Percentiles rank a stretch among this genome's conserved stretches.
These are phyloP conservation scores for Cyclotella atomus DNA, from an alignment of 108 stramenopile species.

Conservation along the genomic window DNA sequence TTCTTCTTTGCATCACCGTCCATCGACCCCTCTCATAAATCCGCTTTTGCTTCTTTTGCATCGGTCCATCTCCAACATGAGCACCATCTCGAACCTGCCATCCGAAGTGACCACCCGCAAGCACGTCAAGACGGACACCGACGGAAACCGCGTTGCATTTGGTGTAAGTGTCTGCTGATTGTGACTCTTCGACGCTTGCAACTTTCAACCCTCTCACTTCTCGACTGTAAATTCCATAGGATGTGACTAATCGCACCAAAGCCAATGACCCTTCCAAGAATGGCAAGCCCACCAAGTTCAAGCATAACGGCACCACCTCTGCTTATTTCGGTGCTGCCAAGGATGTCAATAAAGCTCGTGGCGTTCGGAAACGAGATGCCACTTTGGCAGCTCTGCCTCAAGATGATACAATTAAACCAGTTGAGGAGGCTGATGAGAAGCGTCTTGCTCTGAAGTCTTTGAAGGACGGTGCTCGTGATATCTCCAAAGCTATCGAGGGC, in stretches of 20 bases:
- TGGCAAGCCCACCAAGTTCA: constrained; percentile 16
- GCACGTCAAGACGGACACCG: background rate
- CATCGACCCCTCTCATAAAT: constrained; percentile 1
- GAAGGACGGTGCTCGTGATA: background rate
- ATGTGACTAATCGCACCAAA: constrained; percentile 28
- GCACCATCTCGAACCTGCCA: background rate
- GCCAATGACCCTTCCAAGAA: constrained; percentile 13
- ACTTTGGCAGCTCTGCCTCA: background rate
- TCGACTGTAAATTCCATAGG: too few species aligned
- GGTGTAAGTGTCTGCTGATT: constrained; percentile 15
- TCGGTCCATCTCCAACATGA: background rate
- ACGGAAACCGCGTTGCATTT: constrained; percentile 18
- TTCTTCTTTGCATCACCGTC: too few species aligned
- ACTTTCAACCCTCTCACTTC: too few species aligned
- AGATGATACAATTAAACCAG: background rate
- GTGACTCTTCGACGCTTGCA: too few species aligned
- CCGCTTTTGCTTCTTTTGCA: background rate
- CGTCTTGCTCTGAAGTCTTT: background rate
- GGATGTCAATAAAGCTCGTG: background rate
- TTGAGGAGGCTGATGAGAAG: background rate
- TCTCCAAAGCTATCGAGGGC: background rate
- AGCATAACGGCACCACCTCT: constrained; percentile 10
- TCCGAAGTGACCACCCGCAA: background rate
- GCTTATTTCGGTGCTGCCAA: background rate
- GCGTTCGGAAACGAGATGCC: constrained; percentile 7